Percentiles rank a stretch among this genome's conserved stretches.
These are phyloP conservation scores for Drechslera avenae DNA, from an alignment of 2,329 filamentous ascomycete species.

Conservation along the genomic window DNA sequence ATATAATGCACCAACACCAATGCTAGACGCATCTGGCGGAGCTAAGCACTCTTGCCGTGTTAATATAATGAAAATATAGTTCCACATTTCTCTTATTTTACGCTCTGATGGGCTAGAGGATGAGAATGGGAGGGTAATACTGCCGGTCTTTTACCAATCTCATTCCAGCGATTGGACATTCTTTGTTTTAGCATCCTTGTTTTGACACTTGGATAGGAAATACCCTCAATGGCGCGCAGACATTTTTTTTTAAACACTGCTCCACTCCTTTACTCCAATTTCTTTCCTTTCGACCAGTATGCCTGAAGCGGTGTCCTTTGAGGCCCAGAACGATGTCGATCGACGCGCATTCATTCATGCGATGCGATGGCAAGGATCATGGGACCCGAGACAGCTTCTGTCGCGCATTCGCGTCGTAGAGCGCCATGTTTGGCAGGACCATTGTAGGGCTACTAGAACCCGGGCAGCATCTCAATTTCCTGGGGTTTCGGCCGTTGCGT, in stretches of 20 bases:
- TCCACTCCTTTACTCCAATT: neutral
- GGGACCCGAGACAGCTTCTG: neutral
- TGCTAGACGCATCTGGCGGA: too few species aligned
- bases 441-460: neutral
- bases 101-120: neutral
- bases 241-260: neutral
- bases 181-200: conserved; percentile 1
- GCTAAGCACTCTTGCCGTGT: too few species aligned
- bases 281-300: neutral
- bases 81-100: neutral
- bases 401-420: neutral
- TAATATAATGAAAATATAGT: too few species aligned
- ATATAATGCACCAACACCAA: neutral
- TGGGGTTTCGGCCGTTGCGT: too few species aligned
- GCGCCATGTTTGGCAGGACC: neutral
- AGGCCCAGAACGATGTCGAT: neutral
- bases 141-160: neutral
- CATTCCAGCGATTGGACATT: neutral
- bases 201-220: conserved; percentile 3
- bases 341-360: neutral
- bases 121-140: too few species aligned
- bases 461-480: too few species aligned
- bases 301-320: neutral
- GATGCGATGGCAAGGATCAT: neutral
- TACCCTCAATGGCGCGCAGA: conserved; percentile 7